Evolutionary conservation across 2,329 filamentous ascomycete species (phyloP), one percentile per base, ranked within the genome.

Genomic region (Lomentospora prolificans): DNA sequence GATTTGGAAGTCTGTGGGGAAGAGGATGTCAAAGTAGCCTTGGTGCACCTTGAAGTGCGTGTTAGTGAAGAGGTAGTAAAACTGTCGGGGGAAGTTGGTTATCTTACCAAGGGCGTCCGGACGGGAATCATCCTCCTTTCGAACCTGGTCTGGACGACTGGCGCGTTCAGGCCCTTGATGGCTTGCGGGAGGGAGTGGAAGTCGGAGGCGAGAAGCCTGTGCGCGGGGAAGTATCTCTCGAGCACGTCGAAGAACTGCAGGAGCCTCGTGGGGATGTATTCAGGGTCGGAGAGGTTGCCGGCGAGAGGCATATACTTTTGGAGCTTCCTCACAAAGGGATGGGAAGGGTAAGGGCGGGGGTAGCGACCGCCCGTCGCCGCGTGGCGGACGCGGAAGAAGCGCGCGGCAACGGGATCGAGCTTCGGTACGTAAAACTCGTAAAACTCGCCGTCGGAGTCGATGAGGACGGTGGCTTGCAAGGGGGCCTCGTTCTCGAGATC

Each of bases 11-110:
- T 99, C 87, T 9, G 94, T 99, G 0, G 94, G 94, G 73, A 99
- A 99, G 67, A 99, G 85, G 64, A 99, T 96, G 68, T 99, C 95
- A 67, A 99, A 99, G 72, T 96, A 97, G 50, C 94, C 95, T 74
- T 99, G 95, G 69, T 97, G 91, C 51, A 96, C 89, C 89, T 95
- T 24, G 9, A 39, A 9, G 14, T 33, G 10, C 6, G 53, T 55
- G 22, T 31, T 22, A 28, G 25, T 27, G 48, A 8, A 17, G 22
- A 9, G 19, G 33, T 12, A 53, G 24, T 19, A 52, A 50, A 12
- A 72, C 86, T 33, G 12, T 33, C 12, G 12, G 30, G 30, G 30
- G 12, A 33, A 12, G 12, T n/a, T n/a, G n/a, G n/a, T n/a, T n/a
- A 33, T 33, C 30, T 72, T 75, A 96, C 94, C 68, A 96, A 80